phyloP scores from a whole-genome alignment of 2,329 filamentous ascomycete genomes.

The Thelonectria blattea region DNA sequence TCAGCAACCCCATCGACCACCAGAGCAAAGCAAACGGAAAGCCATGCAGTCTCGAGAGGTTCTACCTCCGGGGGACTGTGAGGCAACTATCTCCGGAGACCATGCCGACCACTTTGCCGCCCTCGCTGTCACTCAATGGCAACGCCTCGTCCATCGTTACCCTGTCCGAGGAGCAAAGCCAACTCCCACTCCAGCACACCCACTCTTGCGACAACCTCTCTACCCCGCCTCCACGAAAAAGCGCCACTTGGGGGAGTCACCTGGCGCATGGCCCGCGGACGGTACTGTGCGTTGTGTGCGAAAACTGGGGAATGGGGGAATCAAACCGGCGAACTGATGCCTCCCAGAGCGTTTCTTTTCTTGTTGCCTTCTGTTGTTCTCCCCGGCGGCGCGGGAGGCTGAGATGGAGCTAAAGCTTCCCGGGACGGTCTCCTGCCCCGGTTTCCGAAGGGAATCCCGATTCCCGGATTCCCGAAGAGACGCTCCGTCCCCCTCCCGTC shows the following conservation, averaged over 20 bases:
- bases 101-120: conserved; percentile 30
- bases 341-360: not conserved
- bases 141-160: conserved; percentile 1
- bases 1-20: conserved; percentile 16
- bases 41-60: not conserved
- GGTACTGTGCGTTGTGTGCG: conserved; percentile 4
- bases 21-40: conserved; percentile 19
- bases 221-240: conserved; percentile 16
- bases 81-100: conserved; percentile 23
- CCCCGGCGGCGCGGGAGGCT: not conserved
- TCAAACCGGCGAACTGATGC: conserved; percentile 7
- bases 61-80: not conserved
- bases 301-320: conserved; percentile 17
- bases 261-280: conserved; percentile 8
- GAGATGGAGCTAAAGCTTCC: conserved; percentile 2
- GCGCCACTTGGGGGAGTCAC: conserved; percentile 6
- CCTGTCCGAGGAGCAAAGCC: conserved; percentile 6
- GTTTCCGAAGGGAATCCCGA: conserved; percentile 11
- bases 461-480: conserved; percentile 23
- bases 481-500: not conserved
- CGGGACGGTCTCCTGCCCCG: not conserved
- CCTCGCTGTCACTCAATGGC: conserved; percentile 21
- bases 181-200: conserved; percentile 7
- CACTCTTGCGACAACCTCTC: conserved; percentile 10
- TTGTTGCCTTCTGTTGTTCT: conserved; percentile 4